Percentiles rank a stretch among this genome's conserved stretches.
phyloP scores from a whole-genome alignment of 306 rosid species.

The Vicia faba region DNA sequence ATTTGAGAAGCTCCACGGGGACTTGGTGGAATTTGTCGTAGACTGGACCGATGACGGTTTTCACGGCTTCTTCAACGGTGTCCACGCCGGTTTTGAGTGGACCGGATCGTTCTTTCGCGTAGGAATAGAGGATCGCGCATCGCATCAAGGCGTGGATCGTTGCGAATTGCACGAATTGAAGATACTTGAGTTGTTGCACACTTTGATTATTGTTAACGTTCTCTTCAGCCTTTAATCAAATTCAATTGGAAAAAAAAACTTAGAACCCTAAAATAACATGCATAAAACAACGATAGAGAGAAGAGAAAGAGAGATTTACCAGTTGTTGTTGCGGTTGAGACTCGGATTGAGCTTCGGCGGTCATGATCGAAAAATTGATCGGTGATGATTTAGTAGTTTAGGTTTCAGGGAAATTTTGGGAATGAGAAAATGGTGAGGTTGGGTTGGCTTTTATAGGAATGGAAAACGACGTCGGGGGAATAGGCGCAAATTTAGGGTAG shows the following conservation, averaged over 20 bases:
- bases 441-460: slow-evolving; percentile 10
- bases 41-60: slow-evolving; percentile 48
- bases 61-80: slow-evolving; percentile 49
- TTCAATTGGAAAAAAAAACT: neutral
- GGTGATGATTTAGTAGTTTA: neutral
- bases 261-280: neutral
- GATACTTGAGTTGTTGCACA: slow-evolving; percentile 41
- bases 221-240: slow-evolving; percentile 7
- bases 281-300: neutral
- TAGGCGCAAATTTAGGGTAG: neutral
- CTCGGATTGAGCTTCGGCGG: slow-evolving; percentile 3
- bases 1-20: slow-evolving; percentile 42
- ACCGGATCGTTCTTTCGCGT: slow-evolving; percentile 48
- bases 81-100: slow-evolving; percentile 53
- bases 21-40: slow-evolving; percentile 46
- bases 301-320: slow-evolving; percentile 1
- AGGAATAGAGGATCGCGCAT: slow-evolving; percentile 38
- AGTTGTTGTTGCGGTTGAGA: neutral
- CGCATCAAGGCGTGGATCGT: slow-evolving; percentile 43
- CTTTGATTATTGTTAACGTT: neutral
- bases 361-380: slow-evolving; percentile 25
- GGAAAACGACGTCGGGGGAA: neutral
- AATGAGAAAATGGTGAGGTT: neutral
- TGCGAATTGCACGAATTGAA: slow-evolving; percentile 48
- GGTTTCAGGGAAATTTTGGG: neutral